Evolutionary conservation across 2,329 filamentous ascomycete species (phyloP), one percentile per base, ranked within the genome.

Genomic region (Canariomyces notabilis): DNA sequence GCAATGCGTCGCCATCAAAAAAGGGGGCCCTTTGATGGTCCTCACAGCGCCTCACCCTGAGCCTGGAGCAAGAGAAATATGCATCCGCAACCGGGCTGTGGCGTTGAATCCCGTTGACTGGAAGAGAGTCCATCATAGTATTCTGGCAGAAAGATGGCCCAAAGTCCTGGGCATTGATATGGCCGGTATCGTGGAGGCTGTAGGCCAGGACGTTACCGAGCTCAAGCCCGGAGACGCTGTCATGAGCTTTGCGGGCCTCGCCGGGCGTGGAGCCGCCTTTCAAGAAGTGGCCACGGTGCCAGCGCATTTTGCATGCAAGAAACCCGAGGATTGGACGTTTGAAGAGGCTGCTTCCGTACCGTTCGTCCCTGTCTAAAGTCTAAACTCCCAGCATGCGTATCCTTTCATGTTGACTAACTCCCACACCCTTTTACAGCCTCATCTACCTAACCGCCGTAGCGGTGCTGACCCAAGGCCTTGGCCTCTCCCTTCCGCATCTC

Each of bases 41-140:
- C 41, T 49, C 3, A 50, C 51, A 4, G 50, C 37, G 0, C 32
- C 35, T n/a, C 50, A 51, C 32, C 57, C 61, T 5, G 51, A 32
- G 3, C 61, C 61, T 1, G 52, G 48, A 2, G 48, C 58, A 11
- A 42, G 54, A 3, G 61, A 67, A 50, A 52, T 68, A 8, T 50
- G 55, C 47, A 62, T 68, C 46, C 61, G 61, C 15, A 52, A 60
- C 19, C 58, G 58, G 19, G 61, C 61, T 9, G 53, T 67, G 9
- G 63, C 56, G 1, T 46, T 68, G 18, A 67, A 68, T 37, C 59
- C 56, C 0, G 55, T 65, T 2, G 66, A 68, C 37, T 59, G 54
- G 47, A 67, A 67, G 50, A 63, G 59, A 31, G 51, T 62, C 1
- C 42, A 61, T 33, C 51, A 59, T 6, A 63, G 62, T 2, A 51